These are phyloP conservation scores for Calonectria fujianensis DNA, from an alignment of 2,329 filamentous ascomycete genomes.

Conservation along the genomic window DNA sequence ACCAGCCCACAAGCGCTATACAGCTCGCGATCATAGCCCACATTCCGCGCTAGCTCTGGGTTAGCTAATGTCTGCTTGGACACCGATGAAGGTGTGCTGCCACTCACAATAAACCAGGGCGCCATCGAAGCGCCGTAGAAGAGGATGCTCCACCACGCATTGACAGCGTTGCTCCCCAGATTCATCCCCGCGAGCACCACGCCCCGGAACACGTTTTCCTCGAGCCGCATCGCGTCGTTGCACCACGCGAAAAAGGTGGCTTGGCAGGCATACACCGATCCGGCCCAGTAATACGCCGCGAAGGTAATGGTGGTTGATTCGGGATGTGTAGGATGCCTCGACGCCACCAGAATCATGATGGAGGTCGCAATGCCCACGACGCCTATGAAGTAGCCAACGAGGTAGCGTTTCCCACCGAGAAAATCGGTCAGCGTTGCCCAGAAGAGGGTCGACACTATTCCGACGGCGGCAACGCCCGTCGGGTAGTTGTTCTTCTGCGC, in stretches of 20 bases:
- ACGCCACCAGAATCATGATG: constrained; percentile 75
- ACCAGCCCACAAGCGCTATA: constrained; percentile 77
- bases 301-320: constrained; percentile 73
- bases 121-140: constrained; percentile 82
- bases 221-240: constrained; percentile 80
- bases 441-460: constrained; percentile 78
- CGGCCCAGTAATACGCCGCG: constrained; percentile 82
- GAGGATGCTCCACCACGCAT: constrained; percentile 83
- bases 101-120: constrained; percentile 77
- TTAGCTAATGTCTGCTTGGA: constrained; percentile 36
- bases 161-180: constrained; percentile 79
- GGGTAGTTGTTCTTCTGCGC: constrained; percentile 75
- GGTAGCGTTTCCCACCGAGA: constrained; percentile 76
- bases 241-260: constrained; percentile 86
- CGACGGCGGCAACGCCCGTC: constrained; percentile 73
- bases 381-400: constrained; percentile 81
- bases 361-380: constrained; percentile 78
- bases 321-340: constrained; percentile 61
- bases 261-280: constrained; percentile 82
- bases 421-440: constrained; percentile 82
- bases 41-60: constrained; percentile 74
- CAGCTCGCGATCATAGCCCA: constrained; percentile 82
- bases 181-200: constrained; percentile 85
- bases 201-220: constrained; percentile 77
- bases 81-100: not conserved